Percentiles rank a stretch among this genome's conserved stretches.
Evolutionary conservation across 116 monocot genomes (phyloP).

Genomic region (Posidonia oceanica): DNA sequence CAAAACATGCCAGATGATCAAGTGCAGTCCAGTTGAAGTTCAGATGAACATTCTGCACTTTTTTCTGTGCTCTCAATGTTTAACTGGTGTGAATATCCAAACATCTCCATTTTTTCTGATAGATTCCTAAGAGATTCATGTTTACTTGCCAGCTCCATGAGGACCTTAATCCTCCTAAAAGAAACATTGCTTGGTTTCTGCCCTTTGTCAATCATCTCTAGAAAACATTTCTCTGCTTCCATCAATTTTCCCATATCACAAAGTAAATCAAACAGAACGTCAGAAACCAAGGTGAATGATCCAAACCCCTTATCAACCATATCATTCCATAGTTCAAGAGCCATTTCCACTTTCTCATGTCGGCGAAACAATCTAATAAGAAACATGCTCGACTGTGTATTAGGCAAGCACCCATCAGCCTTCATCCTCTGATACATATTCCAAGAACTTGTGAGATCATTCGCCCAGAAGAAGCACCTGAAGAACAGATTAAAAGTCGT

Average conservation of each 20-base stretch:
- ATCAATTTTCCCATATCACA: constrained; percentile 72
- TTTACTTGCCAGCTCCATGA: constrained; percentile 61
- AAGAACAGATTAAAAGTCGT: constrained; percentile 81
- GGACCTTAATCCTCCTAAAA: constrained; percentile 64
- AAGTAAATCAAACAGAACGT: constrained; percentile 75
- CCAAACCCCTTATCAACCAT: constrained; percentile 84
- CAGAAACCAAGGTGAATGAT: constrained; percentile 55
- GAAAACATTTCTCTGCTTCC: constrained; percentile 75
- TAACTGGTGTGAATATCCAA: constrained; percentile 15
- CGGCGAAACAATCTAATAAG: constrained; percentile 46
- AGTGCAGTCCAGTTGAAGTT: background rate
- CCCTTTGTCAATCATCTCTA: constrained; percentile 71
- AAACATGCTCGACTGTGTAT: constrained; percentile 85
- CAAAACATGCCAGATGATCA: background rate
- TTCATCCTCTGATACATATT: constrained; percentile 61
- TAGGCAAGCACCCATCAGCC: constrained; percentile 51
- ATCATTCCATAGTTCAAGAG: constrained; percentile 72
- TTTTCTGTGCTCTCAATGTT: background rate
- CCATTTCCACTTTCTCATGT: constrained; percentile 48
- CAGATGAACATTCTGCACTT: background rate
- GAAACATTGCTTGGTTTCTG: constrained; percentile 77
- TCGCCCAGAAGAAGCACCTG: constrained; percentile 65
- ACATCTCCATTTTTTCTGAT: constrained; percentile 35
- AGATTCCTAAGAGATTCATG: constrained; percentile 49
- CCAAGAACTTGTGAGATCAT: constrained; percentile 50